These are phyloP conservation scores for Coniochaeta sp. DNA, from an alignment of 2,329 filamentous ascomycete genomes.

Conservation along the genomic window DNA sequence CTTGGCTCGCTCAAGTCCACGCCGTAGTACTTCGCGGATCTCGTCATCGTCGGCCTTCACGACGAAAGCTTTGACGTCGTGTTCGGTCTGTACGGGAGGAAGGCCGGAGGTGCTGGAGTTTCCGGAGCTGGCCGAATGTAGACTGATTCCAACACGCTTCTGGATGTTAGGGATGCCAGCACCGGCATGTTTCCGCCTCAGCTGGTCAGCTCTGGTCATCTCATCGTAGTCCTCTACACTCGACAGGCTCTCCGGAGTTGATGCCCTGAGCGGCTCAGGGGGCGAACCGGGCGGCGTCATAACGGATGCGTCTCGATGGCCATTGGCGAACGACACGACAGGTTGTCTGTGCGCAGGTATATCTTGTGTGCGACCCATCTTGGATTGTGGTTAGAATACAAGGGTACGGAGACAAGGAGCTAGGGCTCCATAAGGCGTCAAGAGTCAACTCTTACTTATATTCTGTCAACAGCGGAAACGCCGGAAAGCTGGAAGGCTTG, in stretches of 20 bases:
- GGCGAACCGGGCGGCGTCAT: background rate
- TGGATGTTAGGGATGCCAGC: no score
- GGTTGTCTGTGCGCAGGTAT: background rate
- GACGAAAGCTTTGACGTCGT: slow-evolving; percentile 13
- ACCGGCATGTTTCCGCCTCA: background rate
- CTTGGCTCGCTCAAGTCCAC: slow-evolving; percentile 22
- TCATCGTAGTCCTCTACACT: slow-evolving; percentile 41
- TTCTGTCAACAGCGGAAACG: no score
- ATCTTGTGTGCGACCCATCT: background rate
- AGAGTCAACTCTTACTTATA: no score
- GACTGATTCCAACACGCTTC: background rate
- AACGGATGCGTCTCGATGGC: background rate
- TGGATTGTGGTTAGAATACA: background rate
- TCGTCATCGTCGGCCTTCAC: slow-evolving; percentile 26
- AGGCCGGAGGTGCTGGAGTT: slow-evolving; percentile 3
- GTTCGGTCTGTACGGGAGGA: slow-evolving; percentile 7
- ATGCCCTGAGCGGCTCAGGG: background rate
- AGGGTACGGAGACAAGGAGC: background rate
- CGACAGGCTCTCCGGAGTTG: background rate
- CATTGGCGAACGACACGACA: background rate
- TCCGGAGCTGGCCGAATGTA: background rate
- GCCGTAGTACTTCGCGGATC: slow-evolving; percentile 30
- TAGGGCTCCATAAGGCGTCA: no score
- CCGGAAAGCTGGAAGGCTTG: background rate
- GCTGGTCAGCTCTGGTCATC: slow-evolving; percentile 15